These are phyloP conservation scores for Epichloe sp. DNA, from an alignment of 2,329 filamentous ascomycete species.

Conservation along the genomic window DNA sequence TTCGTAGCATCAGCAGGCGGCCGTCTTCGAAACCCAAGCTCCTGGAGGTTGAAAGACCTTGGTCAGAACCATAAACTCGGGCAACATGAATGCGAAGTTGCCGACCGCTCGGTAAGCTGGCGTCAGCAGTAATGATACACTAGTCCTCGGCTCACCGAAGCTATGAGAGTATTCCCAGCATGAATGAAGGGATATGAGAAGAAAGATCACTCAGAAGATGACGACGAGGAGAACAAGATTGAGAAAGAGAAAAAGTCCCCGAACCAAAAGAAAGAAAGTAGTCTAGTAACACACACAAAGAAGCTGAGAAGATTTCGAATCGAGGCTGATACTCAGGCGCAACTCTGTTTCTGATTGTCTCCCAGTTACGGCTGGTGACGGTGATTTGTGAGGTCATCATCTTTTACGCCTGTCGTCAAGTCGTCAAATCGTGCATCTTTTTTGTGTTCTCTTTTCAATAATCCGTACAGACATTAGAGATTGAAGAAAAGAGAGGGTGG, in stretches of 20 bases:
- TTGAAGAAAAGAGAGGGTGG: not conserved
- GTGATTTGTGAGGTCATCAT: not conserved
- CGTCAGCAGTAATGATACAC: not conserved
- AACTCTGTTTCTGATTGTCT: not conserved
- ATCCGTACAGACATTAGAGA: not conserved
- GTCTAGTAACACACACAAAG: slow-evolving; percentile 12
- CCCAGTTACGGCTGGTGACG: not conserved
- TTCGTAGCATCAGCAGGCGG: too few relatives aligned
- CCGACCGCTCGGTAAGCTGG: not conserved
- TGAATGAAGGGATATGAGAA: not conserved
- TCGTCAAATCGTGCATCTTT: slow-evolving; percentile 7
- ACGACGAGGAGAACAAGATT: not conserved
- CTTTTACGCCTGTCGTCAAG: slow-evolving; percentile 9
- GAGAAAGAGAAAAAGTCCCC: not conserved
- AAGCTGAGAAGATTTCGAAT: slow-evolving; percentile 4
- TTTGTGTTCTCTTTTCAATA: too few relatives aligned
- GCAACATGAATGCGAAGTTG: not conserved
- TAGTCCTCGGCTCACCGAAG: slow-evolving; percentile 5
- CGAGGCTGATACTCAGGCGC: not conserved
- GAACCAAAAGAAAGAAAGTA: not conserved
- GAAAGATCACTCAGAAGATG: not conserved
- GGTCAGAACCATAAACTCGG: not conserved
- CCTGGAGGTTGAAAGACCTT: not conserved
- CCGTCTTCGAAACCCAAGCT: not conserved
- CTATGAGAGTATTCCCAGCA: not conserved